phyloP scores from a whole-genome alignment of 2,329 filamentous ascomycete genomes.

The Zymoseptoria brevis region DNA sequence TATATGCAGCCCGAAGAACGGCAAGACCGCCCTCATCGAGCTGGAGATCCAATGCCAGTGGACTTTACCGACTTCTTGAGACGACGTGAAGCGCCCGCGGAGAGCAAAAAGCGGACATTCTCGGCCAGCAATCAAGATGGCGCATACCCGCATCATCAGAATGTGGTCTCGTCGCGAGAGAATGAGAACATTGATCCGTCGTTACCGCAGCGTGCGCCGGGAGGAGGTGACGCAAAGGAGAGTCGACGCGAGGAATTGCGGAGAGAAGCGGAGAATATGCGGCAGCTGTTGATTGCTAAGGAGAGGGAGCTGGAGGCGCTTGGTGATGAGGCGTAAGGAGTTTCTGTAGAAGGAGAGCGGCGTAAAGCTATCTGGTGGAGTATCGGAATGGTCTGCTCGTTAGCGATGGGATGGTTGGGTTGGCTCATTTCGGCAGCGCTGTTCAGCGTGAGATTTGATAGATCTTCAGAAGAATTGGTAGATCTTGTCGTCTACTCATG shows the following conservation, averaged over 20 bases:
- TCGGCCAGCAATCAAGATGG: slow-evolving; percentile 35
- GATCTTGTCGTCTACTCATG: not conserved
- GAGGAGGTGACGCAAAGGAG: slow-evolving; percentile 36
- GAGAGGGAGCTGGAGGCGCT: slow-evolving; percentile 59
- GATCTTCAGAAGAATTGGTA: not conserved
- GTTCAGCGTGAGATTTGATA: not conserved
- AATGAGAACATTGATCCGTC: slow-evolving; percentile 29
- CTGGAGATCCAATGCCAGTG: slow-evolving; percentile 27
- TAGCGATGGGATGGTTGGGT: not conserved
- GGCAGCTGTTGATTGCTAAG: slow-evolving; percentile 62
- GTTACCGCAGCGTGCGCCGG: slow-evolving; percentile 29
- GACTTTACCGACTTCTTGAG: slow-evolving; percentile 31
- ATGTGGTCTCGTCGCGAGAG: slow-evolving; percentile 10
- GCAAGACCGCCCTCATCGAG: not conserved
- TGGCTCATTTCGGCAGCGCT: not conserved
- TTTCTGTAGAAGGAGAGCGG: not conserved
- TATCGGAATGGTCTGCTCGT: not conserved
- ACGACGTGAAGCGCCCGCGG: slow-evolving; percentile 14
- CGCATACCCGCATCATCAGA: slow-evolving; percentile 15
- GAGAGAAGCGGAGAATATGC: slow-evolving; percentile 68
- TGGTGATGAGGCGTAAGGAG: slow-evolving; percentile 13
- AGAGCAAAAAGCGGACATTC: slow-evolving; percentile 57
- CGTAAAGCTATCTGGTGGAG: not conserved
- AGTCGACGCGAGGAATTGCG: slow-evolving; percentile 60
- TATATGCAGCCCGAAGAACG: slow-evolving; percentile 15